Evolutionary conservation across 176 grass and related monocot species (phyloP), one percentile per base, ranked within the genome.

Genomic region (Hyparrhenia diplandra): DNA sequence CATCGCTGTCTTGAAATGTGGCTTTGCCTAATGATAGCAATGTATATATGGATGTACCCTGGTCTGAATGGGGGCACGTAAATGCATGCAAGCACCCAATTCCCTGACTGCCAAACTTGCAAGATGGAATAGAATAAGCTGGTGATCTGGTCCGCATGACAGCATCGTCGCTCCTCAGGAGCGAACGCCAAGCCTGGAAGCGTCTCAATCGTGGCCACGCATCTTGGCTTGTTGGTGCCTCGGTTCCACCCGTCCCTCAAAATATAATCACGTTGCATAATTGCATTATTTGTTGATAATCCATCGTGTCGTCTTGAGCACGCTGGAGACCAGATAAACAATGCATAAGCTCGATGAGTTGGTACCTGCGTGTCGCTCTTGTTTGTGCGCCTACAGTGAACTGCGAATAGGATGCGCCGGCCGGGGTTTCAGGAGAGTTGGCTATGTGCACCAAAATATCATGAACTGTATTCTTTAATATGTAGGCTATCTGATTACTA

Each of bases 81-180:
- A 68, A 68, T 68, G 65, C 65, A 68, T 39, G 65, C 65, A 67
- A 67, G 65, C 34, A 67, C 34, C 65, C 20, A 40, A 68, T 68
- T 39, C 35, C 60, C 4, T 29, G 18, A 0, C 10, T 29, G 35
- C 65, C 21, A 39, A 68, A n/a, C 34, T 23, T 68, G 35, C 65
- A 40, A n/a, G n/a, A 39, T 68, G 9, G 60, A 63, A 63, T 63
- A 63, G 60, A 63, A 63, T 63, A 58, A 24, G 54, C 55, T 59
- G 55, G n/a, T 25, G 55, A 59, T 59, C 23, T 59, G 55, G 55
- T 25, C 55, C 55, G 21, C n/a, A 58, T 25, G 9, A 58, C 5
- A 58, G 55, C n/a, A 4, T n/a, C n/a, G n/a, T 57, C 21, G 54
- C 54, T 23, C 54, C 2, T 58, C 55, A 20, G 10, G 55, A 58